phyloP scores from a whole-genome alignment of 768 basidiomycete species.

The Coprinopsis strossmayeri region DNA sequence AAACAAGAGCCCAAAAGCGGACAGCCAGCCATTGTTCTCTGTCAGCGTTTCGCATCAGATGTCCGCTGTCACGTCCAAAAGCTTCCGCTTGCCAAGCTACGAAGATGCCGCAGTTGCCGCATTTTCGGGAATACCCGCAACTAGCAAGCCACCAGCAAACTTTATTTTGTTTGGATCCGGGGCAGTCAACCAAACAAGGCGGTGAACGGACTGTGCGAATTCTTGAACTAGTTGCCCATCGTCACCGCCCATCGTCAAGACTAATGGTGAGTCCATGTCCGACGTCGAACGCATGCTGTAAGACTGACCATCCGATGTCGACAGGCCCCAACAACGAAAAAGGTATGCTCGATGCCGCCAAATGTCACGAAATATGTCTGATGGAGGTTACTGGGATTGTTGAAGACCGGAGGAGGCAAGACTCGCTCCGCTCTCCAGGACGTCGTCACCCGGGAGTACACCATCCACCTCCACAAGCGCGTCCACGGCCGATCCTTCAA shows the following conservation, averaged over 20 bases:
- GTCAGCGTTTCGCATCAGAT: not conserved
- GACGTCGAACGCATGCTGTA: conserved; percentile 4
- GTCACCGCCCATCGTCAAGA: conserved; percentile 58
- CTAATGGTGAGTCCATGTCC: conserved; percentile 44
- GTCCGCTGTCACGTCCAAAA: not conserved
- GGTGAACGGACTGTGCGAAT: conserved; percentile 11
- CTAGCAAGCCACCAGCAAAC: conserved; percentile 50
- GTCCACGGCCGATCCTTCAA: conserved; percentile 93
- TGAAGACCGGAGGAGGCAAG: conserved; percentile 58
- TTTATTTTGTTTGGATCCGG: conserved; percentile 44
- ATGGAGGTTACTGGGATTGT: not conserved
- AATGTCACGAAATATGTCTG: not conserved
- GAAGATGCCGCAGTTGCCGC: not conserved
- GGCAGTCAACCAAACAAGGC: conserved; percentile 29
- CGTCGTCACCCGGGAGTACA: conserved; percentile 98
- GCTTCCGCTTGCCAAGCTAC: not conserved
- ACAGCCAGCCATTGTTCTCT: conserved; percentile 1
- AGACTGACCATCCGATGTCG: conserved; percentile 3
- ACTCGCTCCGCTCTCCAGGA: conserved; percentile 95
- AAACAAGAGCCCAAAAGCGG: conserved; percentile 14
- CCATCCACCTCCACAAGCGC: conserved; percentile 94
- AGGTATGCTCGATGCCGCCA: conserved; percentile 29
- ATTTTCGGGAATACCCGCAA: conserved; percentile 26
- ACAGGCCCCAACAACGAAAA: conserved; percentile 54
- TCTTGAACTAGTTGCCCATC: conserved; percentile 36